A percentile compares a stretch with the other conserved stretches of the same genome.
Conservation (phyloP, 257 asterid genomes). For the Mitragyna speciosa region DNA sequence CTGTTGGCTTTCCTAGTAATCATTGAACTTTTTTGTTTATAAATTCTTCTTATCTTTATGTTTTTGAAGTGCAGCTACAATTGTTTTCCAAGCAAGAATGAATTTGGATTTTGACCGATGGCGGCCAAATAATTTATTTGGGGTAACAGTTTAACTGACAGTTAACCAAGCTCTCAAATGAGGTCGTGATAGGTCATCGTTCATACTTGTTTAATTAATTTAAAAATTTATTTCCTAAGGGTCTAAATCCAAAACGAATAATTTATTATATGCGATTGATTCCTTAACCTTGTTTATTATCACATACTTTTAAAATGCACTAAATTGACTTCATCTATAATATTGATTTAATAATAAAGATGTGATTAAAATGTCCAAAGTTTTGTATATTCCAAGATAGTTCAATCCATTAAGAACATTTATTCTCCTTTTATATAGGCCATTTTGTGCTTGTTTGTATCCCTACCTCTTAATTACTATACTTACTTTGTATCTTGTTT, state of each 20-base stretch:
- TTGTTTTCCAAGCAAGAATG: not conserved
- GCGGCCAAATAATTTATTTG: conserved; percentile 11
- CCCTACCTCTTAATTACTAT: not conserved
- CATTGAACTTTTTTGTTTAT: too few species aligned
- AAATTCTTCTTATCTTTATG: too few species aligned
- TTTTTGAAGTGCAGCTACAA: too few species aligned
- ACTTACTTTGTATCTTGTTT: conserved; percentile 8
- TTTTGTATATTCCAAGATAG: conserved; percentile 2
- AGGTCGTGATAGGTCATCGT: not conserved
- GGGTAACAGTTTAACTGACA: conserved; percentile 9
- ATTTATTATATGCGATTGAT: conserved; percentile 13
- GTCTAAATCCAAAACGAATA: conserved; percentile 7
- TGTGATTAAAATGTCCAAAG: conserved; percentile 1
- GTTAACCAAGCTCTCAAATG: conserved; percentile 11
- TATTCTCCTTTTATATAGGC: not conserved
- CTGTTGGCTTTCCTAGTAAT: not conserved
- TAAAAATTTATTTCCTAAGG: not conserved
- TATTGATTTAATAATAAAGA: conserved; percentile 8
- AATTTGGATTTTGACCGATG: conserved; percentile 14
- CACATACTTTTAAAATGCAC: not conserved
- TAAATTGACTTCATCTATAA: conserved; percentile 16
- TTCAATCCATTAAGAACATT: not conserved
- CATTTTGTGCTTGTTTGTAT: conserved; percentile 14
- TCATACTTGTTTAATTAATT: not conserved
- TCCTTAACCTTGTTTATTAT: conserved; percentile 11